Evolutionary conservation across 1,284 basidiomycete genomes (phyloP), one percentile per base, ranked within the genome.

Genomic region (Cutaneotrichosporon spelunceum): DNA sequence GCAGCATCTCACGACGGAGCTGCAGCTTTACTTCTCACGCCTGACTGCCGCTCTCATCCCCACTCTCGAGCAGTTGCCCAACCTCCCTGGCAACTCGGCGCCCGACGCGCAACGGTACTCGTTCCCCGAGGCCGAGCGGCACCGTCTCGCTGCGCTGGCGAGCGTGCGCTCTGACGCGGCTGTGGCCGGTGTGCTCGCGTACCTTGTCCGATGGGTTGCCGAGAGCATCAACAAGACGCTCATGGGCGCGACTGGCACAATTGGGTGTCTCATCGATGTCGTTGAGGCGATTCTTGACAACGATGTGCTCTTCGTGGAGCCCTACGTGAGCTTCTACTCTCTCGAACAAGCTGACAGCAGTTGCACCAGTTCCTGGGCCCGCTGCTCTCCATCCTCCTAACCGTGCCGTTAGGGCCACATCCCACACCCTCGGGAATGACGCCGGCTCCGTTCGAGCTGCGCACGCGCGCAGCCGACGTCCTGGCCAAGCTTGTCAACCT

Each of bases 281-380:
- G 85, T 92, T 50, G 84, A 87, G 63, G 88, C 91, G 0, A 82
- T 95, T 39, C 79, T 94, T 48, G 88, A 89, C 68, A 99, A 94
- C 75, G 83, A 83, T 57, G 89, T 88, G 2, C 80, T 99, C n/a
- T 97, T 95, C 72, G 86, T 98, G 29, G 95, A 99, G 79, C 95
- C 94, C 50, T 98, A 96, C 74, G 91, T 50, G 48, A 50, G 48
- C 48, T 29, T 14, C 6, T 19, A 8, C 16, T 6, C 16, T 4
- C 16, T 19, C 95, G 72, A 78, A 91, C 84, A 95, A 90, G 83
- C 48, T 50, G 26, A 50, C 27, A 13, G 16, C 48, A 50, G 48
- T 30, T 99, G 5, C 95, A 98, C 73, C 95, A 98, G 87, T 84
- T 98, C 53, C 85, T 99, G 13, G 94, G 94, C 0, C 89, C 93